Evolutionary conservation across 441 rosid genomes (phyloP).

Genomic region (Macaranga tanarius): DNA sequence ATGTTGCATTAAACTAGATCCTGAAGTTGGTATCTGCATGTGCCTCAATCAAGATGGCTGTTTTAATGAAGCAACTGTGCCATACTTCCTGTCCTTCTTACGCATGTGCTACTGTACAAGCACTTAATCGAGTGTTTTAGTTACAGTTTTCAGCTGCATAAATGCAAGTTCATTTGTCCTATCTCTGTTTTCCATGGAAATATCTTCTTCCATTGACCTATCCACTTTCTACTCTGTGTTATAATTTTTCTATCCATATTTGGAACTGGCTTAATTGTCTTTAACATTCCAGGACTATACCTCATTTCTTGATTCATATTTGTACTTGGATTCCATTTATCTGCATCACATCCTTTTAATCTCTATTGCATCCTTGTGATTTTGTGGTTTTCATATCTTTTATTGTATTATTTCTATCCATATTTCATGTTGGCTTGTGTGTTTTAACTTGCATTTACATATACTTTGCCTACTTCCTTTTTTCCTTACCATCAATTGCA

Average conservation of each 20-base stretch:
- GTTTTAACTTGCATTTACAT: not conserved
- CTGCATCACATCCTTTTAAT: not conserved
- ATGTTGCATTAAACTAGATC: not conserved
- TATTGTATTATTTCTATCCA: not conserved
- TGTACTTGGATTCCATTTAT: not conserved
- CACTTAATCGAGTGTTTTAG: not conserved
- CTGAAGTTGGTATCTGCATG: not conserved
- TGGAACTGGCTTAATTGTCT: too few relatives aligned
- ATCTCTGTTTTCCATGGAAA: not conserved
- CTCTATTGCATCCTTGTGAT: not conserved
- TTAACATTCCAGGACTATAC: too few relatives aligned
- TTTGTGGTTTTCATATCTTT: not conserved
- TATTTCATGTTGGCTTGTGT: not conserved
- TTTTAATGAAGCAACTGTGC: not conserved
- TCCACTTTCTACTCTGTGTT: too few relatives aligned
- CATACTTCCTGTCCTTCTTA: not conserved
- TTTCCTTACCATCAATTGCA: not conserved
- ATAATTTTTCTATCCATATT: too few relatives aligned
- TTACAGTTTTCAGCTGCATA: not conserved
- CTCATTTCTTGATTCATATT: too few relatives aligned
- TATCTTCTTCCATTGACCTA: not conserved
- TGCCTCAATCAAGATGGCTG: not conserved
- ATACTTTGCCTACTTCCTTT: not conserved
- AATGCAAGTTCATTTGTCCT: not conserved
- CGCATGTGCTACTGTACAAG: not conserved